Conservation (phyloP, 768 basidiomycete species). For the Tephrocybe sp. region DNA sequence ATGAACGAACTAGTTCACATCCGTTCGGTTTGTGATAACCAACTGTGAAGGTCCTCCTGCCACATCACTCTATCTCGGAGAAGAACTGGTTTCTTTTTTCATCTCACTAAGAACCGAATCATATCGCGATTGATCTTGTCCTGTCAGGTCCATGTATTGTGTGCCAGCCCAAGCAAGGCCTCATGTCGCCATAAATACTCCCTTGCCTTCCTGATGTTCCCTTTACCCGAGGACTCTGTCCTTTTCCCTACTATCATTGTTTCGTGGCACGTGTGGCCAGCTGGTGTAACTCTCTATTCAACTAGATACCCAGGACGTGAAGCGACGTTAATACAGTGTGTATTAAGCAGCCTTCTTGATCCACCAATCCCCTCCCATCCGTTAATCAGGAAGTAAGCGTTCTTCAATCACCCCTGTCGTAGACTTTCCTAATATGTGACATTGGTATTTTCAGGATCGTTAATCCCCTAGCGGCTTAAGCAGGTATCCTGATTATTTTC, state of each 20-base stretch:
- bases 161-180: conserved; percentile 22
- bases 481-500: background rate
- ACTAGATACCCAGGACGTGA: conserved; percentile 22
- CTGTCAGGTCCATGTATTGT: background rate
- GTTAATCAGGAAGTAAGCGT: conserved; percentile 10
- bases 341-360: conserved; percentile 6
- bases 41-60: conserved; percentile 6
- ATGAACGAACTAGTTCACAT: too few species aligned
- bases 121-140: background rate
- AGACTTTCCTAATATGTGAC: background rate
- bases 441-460: conserved; percentile 1
- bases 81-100: conserved; percentile 17
- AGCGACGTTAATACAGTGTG: conserved; percentile 15
- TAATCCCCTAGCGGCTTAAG: conserved; percentile 7
- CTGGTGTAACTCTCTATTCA: conserved; percentile 15
- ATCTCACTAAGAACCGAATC: too few species aligned
- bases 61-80: too few species aligned
- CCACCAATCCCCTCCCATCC: background rate
- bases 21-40: too few species aligned
- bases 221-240: conserved; percentile 35
- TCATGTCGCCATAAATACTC: conserved; percentile 43
- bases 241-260: conserved; percentile 24
- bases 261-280: conserved; percentile 14
- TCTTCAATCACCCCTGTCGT: background rate
- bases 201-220: conserved; percentile 28